Evolutionary conservation across 2,329 filamentous ascomycete species (phyloP).

Genomic region (Aspergillus thermomutatus): DNA sequence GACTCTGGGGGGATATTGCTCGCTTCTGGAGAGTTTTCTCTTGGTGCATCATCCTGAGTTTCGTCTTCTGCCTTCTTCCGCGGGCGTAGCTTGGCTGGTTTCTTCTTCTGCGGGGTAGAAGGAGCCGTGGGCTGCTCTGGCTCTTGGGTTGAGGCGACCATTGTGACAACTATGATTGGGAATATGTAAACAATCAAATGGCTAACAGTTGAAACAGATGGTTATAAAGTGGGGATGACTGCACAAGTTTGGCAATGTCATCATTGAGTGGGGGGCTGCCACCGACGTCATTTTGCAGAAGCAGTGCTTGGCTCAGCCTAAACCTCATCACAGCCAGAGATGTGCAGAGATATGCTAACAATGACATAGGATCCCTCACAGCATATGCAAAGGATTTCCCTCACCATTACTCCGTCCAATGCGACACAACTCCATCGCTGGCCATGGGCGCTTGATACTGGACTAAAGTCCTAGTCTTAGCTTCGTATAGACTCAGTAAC

Average conservation of each 20-base stretch:
- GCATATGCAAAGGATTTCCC: no score
- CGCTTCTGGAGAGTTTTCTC: not conserved
- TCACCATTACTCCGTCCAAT: no score
- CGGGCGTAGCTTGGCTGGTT: not conserved
- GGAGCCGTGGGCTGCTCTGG: not conserved
- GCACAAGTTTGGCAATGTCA: not conserved
- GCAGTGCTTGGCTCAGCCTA: no score
- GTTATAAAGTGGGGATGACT: not conserved
- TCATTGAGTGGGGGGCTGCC: not conserved
- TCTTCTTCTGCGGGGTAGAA: not conserved
- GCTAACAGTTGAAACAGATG: not conserved
- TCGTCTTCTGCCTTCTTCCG: not conserved
- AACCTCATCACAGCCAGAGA: no score
- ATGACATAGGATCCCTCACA: no score
- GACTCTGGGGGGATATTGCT: not conserved
- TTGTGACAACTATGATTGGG: not conserved
- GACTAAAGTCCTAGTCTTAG: no score
- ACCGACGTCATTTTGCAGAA: not conserved
- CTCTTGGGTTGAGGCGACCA: not conserved
- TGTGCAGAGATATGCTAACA: not conserved
- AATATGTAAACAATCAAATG: not conserved
- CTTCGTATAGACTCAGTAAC: no score
- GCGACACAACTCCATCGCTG: no score
- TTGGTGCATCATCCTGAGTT: not conserved
- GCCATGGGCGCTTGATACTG: no score